Conservation (phyloP, 257 asterid genomes). For the Coffea eugenioides region DNA sequence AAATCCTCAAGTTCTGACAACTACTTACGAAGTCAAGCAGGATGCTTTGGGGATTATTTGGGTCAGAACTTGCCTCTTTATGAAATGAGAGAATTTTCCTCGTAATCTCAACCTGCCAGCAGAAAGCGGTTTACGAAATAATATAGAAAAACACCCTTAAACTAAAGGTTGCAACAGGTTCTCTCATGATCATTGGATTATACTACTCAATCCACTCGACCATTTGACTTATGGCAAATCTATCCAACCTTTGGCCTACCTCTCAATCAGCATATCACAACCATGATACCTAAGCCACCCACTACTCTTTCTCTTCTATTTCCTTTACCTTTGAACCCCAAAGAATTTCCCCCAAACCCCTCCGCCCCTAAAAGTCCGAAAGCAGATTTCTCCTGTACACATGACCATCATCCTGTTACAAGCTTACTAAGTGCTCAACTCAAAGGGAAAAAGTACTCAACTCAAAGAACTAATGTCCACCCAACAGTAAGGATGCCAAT, state of each 20-base stretch:
- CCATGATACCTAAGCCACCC: background rate
- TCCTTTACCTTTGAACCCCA: background rate
- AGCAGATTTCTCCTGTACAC: background rate
- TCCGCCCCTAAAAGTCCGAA: background rate
- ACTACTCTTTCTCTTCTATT: background rate
- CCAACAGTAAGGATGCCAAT: background rate
- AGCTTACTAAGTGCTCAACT: background rate
- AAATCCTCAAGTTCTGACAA: conserved; percentile 95
- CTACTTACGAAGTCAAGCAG: conserved; percentile 96
- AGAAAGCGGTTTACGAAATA: conserved; percentile 14
- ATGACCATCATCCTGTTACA: background rate
- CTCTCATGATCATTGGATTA: background rate
- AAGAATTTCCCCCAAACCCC: too few species aligned
- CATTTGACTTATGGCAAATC: background rate
- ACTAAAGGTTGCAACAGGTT: background rate
- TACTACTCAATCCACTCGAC: background rate
- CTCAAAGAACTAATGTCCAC: background rate
- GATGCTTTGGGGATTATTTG: conserved; percentile 84
- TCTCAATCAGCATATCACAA: background rate
- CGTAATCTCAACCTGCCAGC: conserved; percentile 89
- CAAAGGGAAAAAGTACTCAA: background rate
- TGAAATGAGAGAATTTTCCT: conserved; percentile 91
- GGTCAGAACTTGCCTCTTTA: conserved; percentile 86
- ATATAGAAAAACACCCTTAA: background rate
- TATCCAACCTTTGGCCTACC: background rate